Base-by-base conservation (phyloP, 805 yeast genomes). In the Starmera caribaea region DNA sequence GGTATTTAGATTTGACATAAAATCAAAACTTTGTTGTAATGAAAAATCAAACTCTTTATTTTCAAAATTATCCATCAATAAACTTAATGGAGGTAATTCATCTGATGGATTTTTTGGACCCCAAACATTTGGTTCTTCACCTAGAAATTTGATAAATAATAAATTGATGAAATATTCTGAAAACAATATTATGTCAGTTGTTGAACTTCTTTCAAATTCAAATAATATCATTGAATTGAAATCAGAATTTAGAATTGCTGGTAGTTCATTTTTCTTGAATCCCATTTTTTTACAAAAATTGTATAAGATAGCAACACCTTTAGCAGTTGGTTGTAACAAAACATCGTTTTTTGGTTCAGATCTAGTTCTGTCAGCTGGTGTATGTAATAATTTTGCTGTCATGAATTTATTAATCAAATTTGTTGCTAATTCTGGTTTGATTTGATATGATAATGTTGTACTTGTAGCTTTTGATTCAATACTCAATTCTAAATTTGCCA, bases 241-340 rank as follows among this genome's bases (percentile, higher is more conserved):
- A 27, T 55, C 59, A 0, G 88, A 74, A 4, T 53, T 51, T 16
- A 86, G 50, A n/a, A 82, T 66, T 0, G 55, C 51, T 1, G 79
- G 79, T 21, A 62, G 50, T 1, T 47, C 41, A 1, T 50, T 43
- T 13, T 58, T 57, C 35, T 61, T 65, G 36, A 78, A 56, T 0
- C 88, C 94, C 36, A 69, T 57, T 33, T 65, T 71, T 38, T 66
- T 63, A 44, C 81, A 76, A 54, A 79, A 86, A 14, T 67, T 63
- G 37, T 74, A 76, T 2, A 89, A 58, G 0, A 86, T 52, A 0
- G 87, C 79, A 8, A 87, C 76, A 1, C 97, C 97, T 53, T 90
- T 90, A 0, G 97, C 88, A 0, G 96, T 86, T 4, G 96, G 95
- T 54, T 90, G 97, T 26, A 86, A 53, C 3, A 65, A 43, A 0